Base-by-base conservation (phyloP, 2,329 filamentous ascomycete genomes). In the Alternaria triticina region DNA sequence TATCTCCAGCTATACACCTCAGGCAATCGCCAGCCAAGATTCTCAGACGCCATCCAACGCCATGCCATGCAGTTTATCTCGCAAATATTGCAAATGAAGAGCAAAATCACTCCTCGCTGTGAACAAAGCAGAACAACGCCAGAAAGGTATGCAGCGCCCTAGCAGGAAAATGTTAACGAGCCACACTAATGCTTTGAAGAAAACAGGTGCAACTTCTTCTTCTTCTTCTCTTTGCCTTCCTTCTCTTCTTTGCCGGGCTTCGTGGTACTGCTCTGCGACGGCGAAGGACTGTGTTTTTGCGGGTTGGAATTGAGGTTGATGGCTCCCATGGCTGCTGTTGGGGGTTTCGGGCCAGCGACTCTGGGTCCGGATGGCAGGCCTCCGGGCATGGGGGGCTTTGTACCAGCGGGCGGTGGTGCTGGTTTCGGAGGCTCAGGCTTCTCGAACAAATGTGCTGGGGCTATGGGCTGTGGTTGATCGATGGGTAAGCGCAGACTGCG, bases 381-480 rank as follows among this genome's bases (percentile, higher is more conserved):
- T 11, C 67, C 67, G 3, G 75, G 70, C 63, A 74, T 73, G 4
- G 49, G 40, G 12, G 73, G 72, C 25, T 76, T 77, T 47, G 83
- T 78, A 57, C 80, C 81, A 15, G 84, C 84, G 7, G 84, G 84
- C 10, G 86, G 86, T 3, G 85, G 70, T 17, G 74, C 82, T 1
- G 90, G 88, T 43, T 83, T 81, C 43, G 89, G 83, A 5, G 83
- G 83, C 49, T 84, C 81, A 23, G 90, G 88, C 54, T 89, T 88
- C 79, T 97, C 93, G 70, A 96, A 96, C 10, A 99, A 82, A 81
- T 97, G 93, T 6, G 90, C 90, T 1, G 96, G 96, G 1, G 94
- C 92, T 65, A 90, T 90, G n/a, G 89, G 91, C 73, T 90, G 89
- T 3, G 93, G 93, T 43, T 90, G 86, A 65, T 97, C 94, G 60